Evolutionary conservation across 805 yeast species (phyloP), one percentile per base, ranked within the genome.

Genomic region (Kazachstania psychrophila): DNA sequence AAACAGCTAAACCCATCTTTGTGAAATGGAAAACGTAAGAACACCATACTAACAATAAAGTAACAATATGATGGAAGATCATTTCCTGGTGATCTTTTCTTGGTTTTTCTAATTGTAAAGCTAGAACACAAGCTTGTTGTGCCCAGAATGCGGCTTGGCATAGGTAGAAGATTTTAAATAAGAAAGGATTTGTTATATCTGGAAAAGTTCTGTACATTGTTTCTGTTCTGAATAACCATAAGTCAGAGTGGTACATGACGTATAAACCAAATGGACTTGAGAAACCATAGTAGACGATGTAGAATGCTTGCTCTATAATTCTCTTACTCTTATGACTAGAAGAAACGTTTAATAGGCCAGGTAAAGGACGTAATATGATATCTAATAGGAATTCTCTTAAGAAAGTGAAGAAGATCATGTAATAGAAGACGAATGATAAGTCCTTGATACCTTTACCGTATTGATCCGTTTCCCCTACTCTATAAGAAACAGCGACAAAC

Each of bases 71-170:
- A 61, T 92, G 99, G 60, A 85, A 77, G 27, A 89, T 84, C 42
- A 92, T 72, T 62, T 92, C 98, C 49, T 77, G 66, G 63, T 78
- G 88, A 60, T 92, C 99, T 61, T 87, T 88, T 61, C 99, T 74
- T 40, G 96, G 97, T 59, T 85, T 85, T 62, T 92, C 99, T 42
- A 92, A 70, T 60, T 82, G 95, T 45, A 92, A 68, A 31, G 76
- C 64, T 45, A 92, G 68, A 23, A 92, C 82, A 28, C 83, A 77
- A 1, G 94, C 79, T 64, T 92, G 98, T 65, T 92, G 99, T 16
- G 87, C 77, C 99, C 99, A 92, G 61, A 86, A 92, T 4, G 96
- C 82, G 5, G 97, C 96, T 65, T 92, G 97, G 28, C 83, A 77
- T 43, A 92, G 66, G 58, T 92, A 92, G 56, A 81, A 92, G 11